phyloP scores from a whole-genome alignment of 352 stramenopile genomes.

The Thalassiosira hispida region DNA sequence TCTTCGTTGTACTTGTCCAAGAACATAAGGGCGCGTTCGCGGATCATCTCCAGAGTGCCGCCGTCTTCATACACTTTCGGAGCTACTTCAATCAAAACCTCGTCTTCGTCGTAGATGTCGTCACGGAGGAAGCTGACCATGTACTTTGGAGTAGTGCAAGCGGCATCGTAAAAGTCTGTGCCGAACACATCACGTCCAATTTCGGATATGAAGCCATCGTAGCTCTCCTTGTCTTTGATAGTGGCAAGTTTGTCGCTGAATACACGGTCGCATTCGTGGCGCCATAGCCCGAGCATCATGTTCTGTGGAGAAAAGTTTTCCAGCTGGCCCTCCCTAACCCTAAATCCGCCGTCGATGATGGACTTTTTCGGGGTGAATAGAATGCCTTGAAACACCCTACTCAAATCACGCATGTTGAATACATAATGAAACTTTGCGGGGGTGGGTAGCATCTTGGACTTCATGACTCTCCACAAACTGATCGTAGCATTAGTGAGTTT shows the following conservation, averaged over 20 bases:
- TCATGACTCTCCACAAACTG: conserved; percentile 96
- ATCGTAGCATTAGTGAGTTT: conserved; percentile 96
- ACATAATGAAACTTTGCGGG: conserved; percentile 99
- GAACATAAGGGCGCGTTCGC: conserved; percentile 92
- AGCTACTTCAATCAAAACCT: conserved; percentile 91
- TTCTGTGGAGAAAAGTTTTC: conserved; percentile 90
- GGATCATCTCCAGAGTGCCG: conserved; percentile 91
- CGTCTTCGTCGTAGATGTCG: conserved; percentile 96
- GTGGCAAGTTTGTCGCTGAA: conserved; percentile 98
- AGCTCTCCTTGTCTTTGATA: conserved; percentile 96
- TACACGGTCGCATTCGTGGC: conserved; percentile 97
- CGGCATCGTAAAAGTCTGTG: conserved; percentile 74
- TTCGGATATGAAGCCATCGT: conserved; percentile 91
- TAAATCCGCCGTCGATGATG: conserved; percentile 90
- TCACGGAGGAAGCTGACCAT: conserved; percentile 99
- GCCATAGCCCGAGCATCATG: conserved; percentile 95
- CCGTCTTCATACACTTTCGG: conserved; percentile 98
- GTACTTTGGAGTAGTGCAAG: conserved; percentile 74
- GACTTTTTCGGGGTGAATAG: conserved; percentile 94
- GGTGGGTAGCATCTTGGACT: conserved; percentile 96
- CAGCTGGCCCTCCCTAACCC: conserved; percentile 86
- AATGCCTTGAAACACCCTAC: conserved; percentile 97
- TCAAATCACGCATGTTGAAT: conserved; percentile 99
- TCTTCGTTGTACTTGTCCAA: conserved; percentile 97
- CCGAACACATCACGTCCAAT: conserved; percentile 92